Percentiles rank a stretch among this genome's conserved stretches.
Evolutionary conservation across 805 yeast species (phyloP).

Genomic region (Zygosaccharomyces lentus): DNA sequence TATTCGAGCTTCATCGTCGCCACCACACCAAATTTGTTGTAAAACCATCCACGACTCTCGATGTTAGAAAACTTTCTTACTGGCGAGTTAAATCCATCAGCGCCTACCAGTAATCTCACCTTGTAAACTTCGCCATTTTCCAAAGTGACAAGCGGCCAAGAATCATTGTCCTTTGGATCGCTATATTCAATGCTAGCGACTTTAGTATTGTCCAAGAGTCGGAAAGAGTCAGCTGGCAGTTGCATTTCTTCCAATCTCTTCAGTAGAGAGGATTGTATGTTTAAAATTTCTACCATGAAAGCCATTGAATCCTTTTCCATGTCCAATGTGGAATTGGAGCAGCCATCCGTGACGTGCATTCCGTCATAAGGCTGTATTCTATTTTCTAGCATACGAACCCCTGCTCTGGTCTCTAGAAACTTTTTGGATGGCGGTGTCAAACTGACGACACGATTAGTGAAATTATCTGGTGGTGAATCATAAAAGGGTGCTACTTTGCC

Average conservation of each 20-base stretch:
- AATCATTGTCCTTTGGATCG: slow-evolving; percentile 36
- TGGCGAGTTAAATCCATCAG: slow-evolving; percentile 94
- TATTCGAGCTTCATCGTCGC: slow-evolving; percentile 75
- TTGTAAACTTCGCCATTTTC: slow-evolving; percentile 59
- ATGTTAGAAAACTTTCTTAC: slow-evolving; percentile 79
- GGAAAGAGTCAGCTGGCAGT: slow-evolving; percentile 28
- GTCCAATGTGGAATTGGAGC: slow-evolving; percentile 62
- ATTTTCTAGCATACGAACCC: slow-evolving; percentile 69
- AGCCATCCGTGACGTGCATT: slow-evolving; percentile 82
- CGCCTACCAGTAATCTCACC: slow-evolving; percentile 82
- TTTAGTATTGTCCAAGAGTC: slow-evolving; percentile 60
- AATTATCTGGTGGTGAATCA: slow-evolving; percentile 40
- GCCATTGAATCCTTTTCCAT: slow-evolving; percentile 59
- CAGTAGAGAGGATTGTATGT: slow-evolving; percentile 72
- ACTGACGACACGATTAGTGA: slow-evolving; percentile 78
- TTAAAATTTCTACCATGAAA: slow-evolving; percentile 87
- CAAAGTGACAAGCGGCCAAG: slow-evolving; percentile 76
- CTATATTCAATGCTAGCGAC: slow-evolving; percentile 50
- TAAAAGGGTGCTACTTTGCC: slow-evolving; percentile 43
- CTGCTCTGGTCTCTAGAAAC: slow-evolving; percentile 65
- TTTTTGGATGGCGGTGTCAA: slow-evolving; percentile 76
- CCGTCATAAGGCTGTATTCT: slow-evolving; percentile 77
- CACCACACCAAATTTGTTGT: slow-evolving; percentile 85
- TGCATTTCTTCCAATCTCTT: slow-evolving; percentile 47
- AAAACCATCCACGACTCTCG: slow-evolving; percentile 88